Evolutionary conservation across 306 rosid genomes (phyloP).

Genomic region (Glycine latifolia): DNA sequence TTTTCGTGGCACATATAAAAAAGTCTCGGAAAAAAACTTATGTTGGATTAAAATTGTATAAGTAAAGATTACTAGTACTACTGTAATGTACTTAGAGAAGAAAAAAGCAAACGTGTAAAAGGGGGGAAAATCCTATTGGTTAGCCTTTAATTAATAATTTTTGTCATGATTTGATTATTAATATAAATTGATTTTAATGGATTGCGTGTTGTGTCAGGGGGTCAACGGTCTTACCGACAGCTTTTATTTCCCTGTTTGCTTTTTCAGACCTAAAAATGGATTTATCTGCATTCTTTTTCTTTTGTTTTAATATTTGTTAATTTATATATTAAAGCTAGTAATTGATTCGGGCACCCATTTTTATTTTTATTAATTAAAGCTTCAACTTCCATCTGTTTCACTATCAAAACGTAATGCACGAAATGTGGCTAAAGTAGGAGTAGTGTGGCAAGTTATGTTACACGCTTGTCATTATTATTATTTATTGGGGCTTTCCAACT

Average conservation of each 20-base stretch:
- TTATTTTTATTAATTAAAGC: not conserved
- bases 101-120: constrained; percentile 4
- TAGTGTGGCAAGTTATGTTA: constrained; percentile 1
- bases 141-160: not conserved
- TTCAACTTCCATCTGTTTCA: not conserved
- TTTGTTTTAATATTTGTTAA: not conserved
- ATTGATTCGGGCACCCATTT: constrained; percentile 18
- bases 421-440: constrained; percentile 12
- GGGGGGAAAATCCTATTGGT: not conserved
- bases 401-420: not conserved
- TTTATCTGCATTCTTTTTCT: constrained; percentile 39
- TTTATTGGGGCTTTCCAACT: not conserved
- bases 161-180: constrained; percentile 15
- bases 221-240: constrained; percentile 70
- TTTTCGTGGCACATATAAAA: too few relatives aligned
- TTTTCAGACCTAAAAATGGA: constrained; percentile 51
- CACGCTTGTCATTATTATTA: not conserved
- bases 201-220: constrained; percentile 47
- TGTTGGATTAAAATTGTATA: not conserved
- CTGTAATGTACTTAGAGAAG: not conserved
- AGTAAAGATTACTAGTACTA: not conserved
- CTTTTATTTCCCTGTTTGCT: constrained; percentile 56
- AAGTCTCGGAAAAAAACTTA: too few relatives aligned
- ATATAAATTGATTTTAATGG: constrained; percentile 38
- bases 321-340: not conserved